Conservation (phyloP, 2,329 filamentous ascomycete genomes). For the Colletotrichum simmondsii region DNA sequence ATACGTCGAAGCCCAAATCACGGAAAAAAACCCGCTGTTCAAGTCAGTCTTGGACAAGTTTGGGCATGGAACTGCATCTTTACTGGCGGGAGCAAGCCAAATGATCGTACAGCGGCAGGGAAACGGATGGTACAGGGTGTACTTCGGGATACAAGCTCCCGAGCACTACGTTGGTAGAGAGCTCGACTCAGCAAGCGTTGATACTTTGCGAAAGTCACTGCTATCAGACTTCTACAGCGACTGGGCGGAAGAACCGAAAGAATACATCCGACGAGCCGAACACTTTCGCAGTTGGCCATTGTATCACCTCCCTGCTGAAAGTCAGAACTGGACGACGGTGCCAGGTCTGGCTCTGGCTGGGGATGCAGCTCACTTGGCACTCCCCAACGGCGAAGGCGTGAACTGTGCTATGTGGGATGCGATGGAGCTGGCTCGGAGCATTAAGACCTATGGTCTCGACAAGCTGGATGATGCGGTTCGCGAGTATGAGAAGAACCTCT, state of each 20-base stretch:
- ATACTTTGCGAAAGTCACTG: not conserved
- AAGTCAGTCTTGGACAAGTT: not conserved
- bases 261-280: not conserved
- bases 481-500: not conserved
- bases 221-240: not conserved
- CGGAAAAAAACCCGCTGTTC: not conserved
- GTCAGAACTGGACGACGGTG: slow-evolving; percentile 46
- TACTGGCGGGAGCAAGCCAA: not conserved
- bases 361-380: slow-evolving; percentile 60
- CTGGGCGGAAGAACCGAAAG: not conserved
- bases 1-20: not conserved
- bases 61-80: not conserved
- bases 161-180: not conserved
- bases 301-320: not conserved
- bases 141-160: not conserved
- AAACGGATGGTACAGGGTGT: not conserved
- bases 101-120: not conserved
- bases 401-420: slow-evolving; percentile 59
- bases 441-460: not conserved
- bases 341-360: slow-evolving; percentile 58
- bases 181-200: not conserved
- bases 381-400: slow-evolving; percentile 59
- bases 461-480: not conserved
- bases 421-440: slow-evolving; percentile 46
- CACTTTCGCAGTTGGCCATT: not conserved